Percentiles rank a stretch among this genome's conserved stretches.
These are phyloP conservation scores for Capronia americana DNA, from an alignment of 2,329 filamentous ascomycete species.

Conservation along the genomic window DNA sequence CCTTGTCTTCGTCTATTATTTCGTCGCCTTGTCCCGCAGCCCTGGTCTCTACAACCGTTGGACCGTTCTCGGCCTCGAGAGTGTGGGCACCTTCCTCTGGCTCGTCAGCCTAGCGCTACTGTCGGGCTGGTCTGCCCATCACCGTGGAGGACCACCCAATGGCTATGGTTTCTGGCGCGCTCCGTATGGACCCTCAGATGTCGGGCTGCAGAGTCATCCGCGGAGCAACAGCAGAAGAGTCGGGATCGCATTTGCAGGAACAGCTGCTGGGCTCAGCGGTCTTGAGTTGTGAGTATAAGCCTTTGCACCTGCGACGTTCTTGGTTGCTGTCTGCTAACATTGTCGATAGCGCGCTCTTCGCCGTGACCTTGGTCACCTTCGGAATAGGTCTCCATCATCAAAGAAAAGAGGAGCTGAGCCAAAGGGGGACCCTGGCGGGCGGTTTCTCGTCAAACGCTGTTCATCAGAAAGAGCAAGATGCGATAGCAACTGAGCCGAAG, in stretches of 20 bases:
- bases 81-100: slow-evolving; percentile 36
- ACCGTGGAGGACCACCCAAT: slow-evolving; percentile 22
- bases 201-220: slow-evolving; percentile 24
- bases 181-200: slow-evolving; percentile 25
- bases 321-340: slow-evolving; percentile 4
- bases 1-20: slow-evolving; percentile 37
- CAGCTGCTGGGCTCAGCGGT: slow-evolving; percentile 34
- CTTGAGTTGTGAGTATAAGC: slow-evolving; percentile 34
- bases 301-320: background rate
- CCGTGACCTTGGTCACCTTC: slow-evolving; percentile 33
- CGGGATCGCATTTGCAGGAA: slow-evolving; percentile 34
- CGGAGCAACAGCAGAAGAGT: slow-evolving; percentile 27
- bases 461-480: slow-evolving; percentile 6
- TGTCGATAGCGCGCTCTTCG: slow-evolving; percentile 31
- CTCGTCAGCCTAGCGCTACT: slow-evolving; percentile 32
- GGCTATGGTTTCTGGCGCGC: slow-evolving; percentile 31
- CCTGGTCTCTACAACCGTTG: slow-evolving; percentile 36
- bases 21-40: slow-evolving; percentile 32
- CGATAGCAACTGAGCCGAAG: background rate
- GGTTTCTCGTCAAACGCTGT: background rate
- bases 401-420: slow-evolving; percentile 7
- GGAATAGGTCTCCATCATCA: slow-evolving; percentile 33
- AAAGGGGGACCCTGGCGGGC: background rate
- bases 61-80: slow-evolving; percentile 36
- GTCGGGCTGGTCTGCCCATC: slow-evolving; percentile 30